These are phyloP conservation scores for Cruciata laevipes DNA, from an alignment of 257 asterid species.

Conservation along the genomic window DNA sequence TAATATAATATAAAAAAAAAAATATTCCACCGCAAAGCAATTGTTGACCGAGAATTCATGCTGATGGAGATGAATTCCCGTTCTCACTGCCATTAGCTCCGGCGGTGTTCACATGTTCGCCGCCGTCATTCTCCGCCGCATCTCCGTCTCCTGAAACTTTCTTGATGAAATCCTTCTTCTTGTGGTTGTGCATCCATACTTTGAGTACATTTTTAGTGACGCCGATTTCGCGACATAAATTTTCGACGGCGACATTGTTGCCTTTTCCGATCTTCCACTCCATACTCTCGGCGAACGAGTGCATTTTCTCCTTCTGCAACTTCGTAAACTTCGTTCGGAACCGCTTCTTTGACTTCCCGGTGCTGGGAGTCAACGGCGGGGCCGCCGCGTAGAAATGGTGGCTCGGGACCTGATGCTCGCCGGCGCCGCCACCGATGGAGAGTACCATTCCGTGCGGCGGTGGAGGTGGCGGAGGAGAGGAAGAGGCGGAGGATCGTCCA, in stretches of 20 bases:
- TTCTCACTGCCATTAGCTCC: not conserved
- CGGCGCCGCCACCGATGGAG: slow-evolving; percentile 3
- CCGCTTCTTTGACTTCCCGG: slow-evolving; percentile 29
- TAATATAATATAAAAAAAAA: too few relatives aligned
- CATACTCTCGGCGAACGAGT: slow-evolving; percentile 34
- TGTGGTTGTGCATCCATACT: slow-evolving; percentile 51
- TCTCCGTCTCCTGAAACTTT: not conserved
- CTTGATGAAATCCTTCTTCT: slow-evolving; percentile 16
- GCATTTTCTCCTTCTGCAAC: slow-evolving; percentile 63
- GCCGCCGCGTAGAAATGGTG: slow-evolving; percentile 25
- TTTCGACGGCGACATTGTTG: slow-evolving; percentile 38
- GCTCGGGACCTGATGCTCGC: slow-evolving; percentile 15
- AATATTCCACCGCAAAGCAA: too few relatives aligned
- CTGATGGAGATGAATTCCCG: not conserved
- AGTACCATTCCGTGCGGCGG: slow-evolving; percentile 9
- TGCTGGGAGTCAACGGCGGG: slow-evolving; percentile 51
- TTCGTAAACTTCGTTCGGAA: slow-evolving; percentile 54
- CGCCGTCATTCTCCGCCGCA: not conserved
- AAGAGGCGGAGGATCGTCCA: slow-evolving; percentile 2
- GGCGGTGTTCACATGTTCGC: not conserved
- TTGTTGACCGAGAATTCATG: not conserved
- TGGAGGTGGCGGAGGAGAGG: slow-evolving; percentile 25
- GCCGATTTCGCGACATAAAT: slow-evolving; percentile 39
- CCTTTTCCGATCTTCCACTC: slow-evolving; percentile 62
- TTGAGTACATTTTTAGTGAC: slow-evolving; percentile 28